phyloP scores from a whole-genome alignment of 2,329 filamentous ascomycete species.

The Pseudopyricularia cyperi region DNA sequence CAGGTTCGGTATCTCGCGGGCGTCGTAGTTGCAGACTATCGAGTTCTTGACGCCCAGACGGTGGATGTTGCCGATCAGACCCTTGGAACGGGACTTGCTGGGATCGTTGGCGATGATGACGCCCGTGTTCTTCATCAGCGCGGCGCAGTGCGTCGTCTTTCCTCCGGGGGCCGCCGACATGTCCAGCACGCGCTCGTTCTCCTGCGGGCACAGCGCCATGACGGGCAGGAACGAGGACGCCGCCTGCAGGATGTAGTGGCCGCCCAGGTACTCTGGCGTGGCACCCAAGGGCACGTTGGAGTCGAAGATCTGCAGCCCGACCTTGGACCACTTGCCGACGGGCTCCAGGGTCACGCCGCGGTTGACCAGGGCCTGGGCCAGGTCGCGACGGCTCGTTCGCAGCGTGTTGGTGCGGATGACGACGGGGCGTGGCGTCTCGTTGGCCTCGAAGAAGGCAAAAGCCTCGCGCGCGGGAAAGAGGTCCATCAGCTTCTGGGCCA shows the following conservation, averaged over 20 bases:
- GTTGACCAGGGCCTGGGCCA: conserved; percentile 90
- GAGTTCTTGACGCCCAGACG: conserved; percentile 87
- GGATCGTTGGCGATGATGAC: conserved; percentile 94
- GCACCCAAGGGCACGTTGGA: conserved; percentile 75
- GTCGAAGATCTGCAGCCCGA: conserved; percentile 93
- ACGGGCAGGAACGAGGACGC: conserved; percentile 94
- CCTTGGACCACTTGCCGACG: conserved; percentile 97
- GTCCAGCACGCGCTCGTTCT: conserved; percentile 82
- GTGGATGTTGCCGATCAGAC: conserved; percentile 96
- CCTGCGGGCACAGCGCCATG: conserved; percentile 91
- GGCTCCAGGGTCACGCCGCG: conserved; percentile 92
- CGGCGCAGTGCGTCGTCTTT: conserved; percentile 94
- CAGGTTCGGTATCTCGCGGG: conserved; percentile 82
- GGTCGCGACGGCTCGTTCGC: conserved; percentile 60
- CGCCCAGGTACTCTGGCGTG: conserved; percentile 92
- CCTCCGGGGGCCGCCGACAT: conserved; percentile 92
- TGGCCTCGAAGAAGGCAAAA: conserved; percentile 97
- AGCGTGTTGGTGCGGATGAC: conserved; percentile 97
- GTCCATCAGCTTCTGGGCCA: conserved; percentile 92
- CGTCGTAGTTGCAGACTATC: conserved; percentile 91
- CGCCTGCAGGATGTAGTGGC: conserved; percentile 95
- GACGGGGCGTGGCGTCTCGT: conserved; percentile 81
- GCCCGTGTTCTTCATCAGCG: conserved; percentile 94
- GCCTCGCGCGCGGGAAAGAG: conserved; percentile 89
- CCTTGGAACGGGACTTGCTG: conserved; percentile 85